Evolutionary conservation across 331 rosid species (phyloP).

Genomic region (Prunus yedoensis): DNA sequence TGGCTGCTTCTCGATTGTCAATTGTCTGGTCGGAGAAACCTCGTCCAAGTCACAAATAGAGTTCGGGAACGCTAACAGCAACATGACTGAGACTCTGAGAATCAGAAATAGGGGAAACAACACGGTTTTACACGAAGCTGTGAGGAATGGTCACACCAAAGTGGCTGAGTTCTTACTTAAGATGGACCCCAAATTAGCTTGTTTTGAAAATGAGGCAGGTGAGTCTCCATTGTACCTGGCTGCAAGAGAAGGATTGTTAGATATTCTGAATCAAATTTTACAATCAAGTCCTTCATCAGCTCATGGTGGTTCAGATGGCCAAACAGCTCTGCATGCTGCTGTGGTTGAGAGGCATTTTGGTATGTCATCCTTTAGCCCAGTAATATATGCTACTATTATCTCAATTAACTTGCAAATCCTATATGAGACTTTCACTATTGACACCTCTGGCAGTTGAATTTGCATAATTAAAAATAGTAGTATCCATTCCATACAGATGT

Average conservation of each 20-base stretch:
- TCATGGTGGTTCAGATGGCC: constrained; percentile 10
- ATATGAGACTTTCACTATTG: not conserved
- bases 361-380: not conserved
- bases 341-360: constrained; percentile 14
- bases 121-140: constrained; percentile 14
- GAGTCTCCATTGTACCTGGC: constrained; percentile 18
- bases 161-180: not conserved
- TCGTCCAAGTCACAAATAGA: too few species aligned
- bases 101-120: not conserved
- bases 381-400: too few species aligned
- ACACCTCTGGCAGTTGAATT: too few species aligned
- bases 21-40: too few species aligned
- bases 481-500: too few species aligned
- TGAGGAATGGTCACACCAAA: not conserved
- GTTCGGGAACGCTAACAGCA: too few species aligned
- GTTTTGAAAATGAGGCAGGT: not conserved
- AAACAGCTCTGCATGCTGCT: constrained; percentile 16
- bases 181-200: constrained; percentile 5
- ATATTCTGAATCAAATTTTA: not conserved
- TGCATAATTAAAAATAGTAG: too few species aligned
- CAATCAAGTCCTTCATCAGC: not conserved
- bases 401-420: too few species aligned
- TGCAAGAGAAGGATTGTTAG: not conserved
- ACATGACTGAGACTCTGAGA: too few species aligned
- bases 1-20: too few species aligned